phyloP scores from a whole-genome alignment of 495 filamentous ascomycete species.

The Pyronema domesticum region DNA sequence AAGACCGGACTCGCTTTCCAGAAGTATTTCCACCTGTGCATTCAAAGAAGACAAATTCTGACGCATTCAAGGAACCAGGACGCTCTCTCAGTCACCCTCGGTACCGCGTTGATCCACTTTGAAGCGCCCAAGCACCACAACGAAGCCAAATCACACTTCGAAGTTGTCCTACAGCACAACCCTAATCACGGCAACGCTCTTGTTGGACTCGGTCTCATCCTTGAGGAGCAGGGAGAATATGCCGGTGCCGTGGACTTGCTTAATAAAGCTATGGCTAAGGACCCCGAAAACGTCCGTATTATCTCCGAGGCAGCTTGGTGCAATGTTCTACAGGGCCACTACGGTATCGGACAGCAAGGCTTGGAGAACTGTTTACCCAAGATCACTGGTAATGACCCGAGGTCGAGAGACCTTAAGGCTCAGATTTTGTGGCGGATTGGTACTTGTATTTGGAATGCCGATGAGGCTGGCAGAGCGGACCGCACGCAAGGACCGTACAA shows the following conservation, averaged over 20 bases:
- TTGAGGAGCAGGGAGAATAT: conserved; percentile 83
- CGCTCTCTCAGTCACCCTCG: conserved; percentile 56
- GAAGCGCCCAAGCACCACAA: conserved; percentile 76
- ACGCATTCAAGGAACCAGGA: conserved; percentile 36
- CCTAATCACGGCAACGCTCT: conserved; percentile 57
- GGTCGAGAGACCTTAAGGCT: conserved; percentile 53
- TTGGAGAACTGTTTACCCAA: conserved; percentile 50
- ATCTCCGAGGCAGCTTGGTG: conserved; percentile 78
- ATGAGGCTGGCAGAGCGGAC: conserved; percentile 38
- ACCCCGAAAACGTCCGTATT: conserved; percentile 54
- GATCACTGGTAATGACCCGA: conserved; percentile 33
- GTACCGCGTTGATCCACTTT: conserved; percentile 66
- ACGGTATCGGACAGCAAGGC: conserved; percentile 41
- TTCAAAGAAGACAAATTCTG: neutral
- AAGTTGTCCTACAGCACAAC: conserved; percentile 54
- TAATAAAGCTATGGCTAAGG: conserved; percentile 48
- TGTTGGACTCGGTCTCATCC: conserved; percentile 75
- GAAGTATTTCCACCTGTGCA: conserved; percentile 25
- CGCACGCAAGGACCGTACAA: conserved; percentile 58
- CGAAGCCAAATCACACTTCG: conserved; percentile 70
- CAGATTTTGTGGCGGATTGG: conserved; percentile 80
- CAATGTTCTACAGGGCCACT: conserved; percentile 63
- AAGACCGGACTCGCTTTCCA: conserved; percentile 48
- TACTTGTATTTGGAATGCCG: conserved; percentile 61
- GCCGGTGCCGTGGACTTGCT: conserved; percentile 60